Evolutionary conservation across 129 eudicot species (phyloP).

Genomic region (Helianthus tuberosus): DNA sequence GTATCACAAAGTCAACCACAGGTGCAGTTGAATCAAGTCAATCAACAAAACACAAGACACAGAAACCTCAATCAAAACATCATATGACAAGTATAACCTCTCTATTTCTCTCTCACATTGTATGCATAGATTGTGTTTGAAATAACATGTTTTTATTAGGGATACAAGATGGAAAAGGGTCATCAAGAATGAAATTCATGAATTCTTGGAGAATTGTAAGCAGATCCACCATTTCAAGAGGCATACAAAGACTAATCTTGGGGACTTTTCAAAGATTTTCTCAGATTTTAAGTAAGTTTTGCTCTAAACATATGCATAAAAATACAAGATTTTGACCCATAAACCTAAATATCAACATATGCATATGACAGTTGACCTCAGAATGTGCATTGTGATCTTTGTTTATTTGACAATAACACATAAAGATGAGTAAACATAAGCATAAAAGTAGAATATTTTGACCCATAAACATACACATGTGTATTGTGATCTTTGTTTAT

Average conservation of each 20-base stretch:
- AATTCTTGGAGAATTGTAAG: slow-evolving; percentile 38
- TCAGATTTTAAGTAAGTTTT: slow-evolving; percentile 49
- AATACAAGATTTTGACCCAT: not conserved
- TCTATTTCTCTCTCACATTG: not conserved
- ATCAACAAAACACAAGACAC: slow-evolving; percentile 33
- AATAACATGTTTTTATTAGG: slow-evolving; percentile 11
- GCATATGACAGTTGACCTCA: too few relatives aligned
- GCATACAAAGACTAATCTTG: slow-evolving; percentile 49
- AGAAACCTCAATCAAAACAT: slow-evolving; percentile 33
- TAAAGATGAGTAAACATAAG: too few relatives aligned
- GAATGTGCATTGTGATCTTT: too few relatives aligned
- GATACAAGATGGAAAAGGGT: not conserved
- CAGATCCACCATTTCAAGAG: slow-evolving; percentile 46
- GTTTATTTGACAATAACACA: too few relatives aligned
- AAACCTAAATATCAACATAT: not conserved
- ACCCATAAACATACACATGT: too few relatives aligned
- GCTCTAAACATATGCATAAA: too few relatives aligned
- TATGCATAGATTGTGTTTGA: too few relatives aligned
- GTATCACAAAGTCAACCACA: slow-evolving; percentile 56
- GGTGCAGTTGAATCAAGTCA: slow-evolving; percentile 34
- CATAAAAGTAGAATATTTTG: too few relatives aligned
- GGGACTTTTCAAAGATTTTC: slow-evolving; percentile 54
- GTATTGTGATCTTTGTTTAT: not conserved
- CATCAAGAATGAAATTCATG: too few relatives aligned
- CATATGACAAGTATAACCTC: slow-evolving; percentile 35